Base-by-base conservation (phyloP, 306 rosid genomes). In the Gillenia trifoliata region DNA sequence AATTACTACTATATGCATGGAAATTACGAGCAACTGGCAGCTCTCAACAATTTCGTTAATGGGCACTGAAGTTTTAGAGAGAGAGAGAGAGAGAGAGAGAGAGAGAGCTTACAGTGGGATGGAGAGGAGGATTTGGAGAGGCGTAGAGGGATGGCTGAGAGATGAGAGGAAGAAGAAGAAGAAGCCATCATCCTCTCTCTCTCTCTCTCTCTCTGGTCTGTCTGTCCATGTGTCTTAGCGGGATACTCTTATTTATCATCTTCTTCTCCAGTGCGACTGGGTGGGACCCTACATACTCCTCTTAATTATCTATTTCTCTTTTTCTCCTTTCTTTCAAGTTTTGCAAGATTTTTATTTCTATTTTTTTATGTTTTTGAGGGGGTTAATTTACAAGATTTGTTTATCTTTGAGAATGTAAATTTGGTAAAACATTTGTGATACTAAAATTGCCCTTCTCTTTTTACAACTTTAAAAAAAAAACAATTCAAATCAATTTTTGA, bases 61-160 rank as follows among this genome's bases (percentile, higher is more conserved):
- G 74, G 74, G 45, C 28, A 52, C 29, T 52, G 19, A 45, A 50
- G 4, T 76, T 36, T 1, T 59, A 57, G 2, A 43, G 59, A 26
- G 23, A 25, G 12, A 16, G 31, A 20, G 36, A 22, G 12, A 68
- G 73, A 67, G n/a, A 64, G 11, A 66, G 61, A 66, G 54, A 62
- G 56, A 67, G 11, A 77, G 65, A 28, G 61, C 82, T 83, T 30
- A 86, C 90, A 34, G 77, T 36, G 74, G 67, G 31, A 68, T 56
- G 78, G 50, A 38, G 82, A 69, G 29, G 83, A 68, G 41, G 82
- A 62, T 65, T 34, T 57, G 4, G 83, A 72, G 4, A 79, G 66
- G 26, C 85, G 85, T 12, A 40, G 81, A 3, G 87, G 90, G 40
- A 86, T 78, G 67, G 86, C 87, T 1, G 87, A 83, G 72, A 81